phyloP scores from a whole-genome alignment of 768 basidiomycete genomes.

The Solioccasus polychromus region DNA sequence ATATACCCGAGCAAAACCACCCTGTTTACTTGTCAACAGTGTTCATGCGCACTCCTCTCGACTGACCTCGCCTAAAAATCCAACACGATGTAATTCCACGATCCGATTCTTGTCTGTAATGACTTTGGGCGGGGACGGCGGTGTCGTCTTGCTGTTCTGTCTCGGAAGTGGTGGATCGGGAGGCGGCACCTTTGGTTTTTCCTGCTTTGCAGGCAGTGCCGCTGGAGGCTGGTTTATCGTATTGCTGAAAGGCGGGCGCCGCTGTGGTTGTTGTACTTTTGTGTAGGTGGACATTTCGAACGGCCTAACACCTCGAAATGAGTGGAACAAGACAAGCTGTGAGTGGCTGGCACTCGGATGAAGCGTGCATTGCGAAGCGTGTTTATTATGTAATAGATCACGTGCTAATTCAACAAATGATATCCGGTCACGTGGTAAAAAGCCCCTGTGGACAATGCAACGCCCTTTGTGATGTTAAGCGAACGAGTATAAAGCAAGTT shows the following conservation, averaged over 20 bases:
- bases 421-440: slow-evolving; percentile 17
- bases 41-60: not conserved
- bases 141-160: slow-evolving; percentile 79
- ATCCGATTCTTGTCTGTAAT: slow-evolving; percentile 63
- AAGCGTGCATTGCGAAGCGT: slow-evolving; percentile 23
- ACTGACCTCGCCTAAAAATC: slow-evolving; percentile 83
- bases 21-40: slow-evolving; percentile 36
- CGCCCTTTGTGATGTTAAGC: not conserved
- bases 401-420: slow-evolving; percentile 27
- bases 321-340: not conserved
- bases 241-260: slow-evolving; percentile 44
- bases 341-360: slow-evolving; percentile 13
- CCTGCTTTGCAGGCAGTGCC: slow-evolving; percentile 36
- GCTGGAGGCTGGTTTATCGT: slow-evolving; percentile 35
- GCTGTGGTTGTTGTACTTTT: slow-evolving; percentile 27
- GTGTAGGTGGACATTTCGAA: slow-evolving; percentile 37
- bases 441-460: slow-evolving; percentile 12
- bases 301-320: slow-evolving; percentile 50
- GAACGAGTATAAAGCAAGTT: not conserved
- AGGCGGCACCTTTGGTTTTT: slow-evolving; percentile 38
- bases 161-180: slow-evolving; percentile 69
- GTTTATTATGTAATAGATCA: slow-evolving; percentile 31
- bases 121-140: slow-evolving; percentile 76
- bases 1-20: slow-evolving; percentile 96
- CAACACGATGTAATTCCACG: slow-evolving; percentile 65